Base-by-base conservation (phyloP, 495 filamentous ascomycete genomes). In the Pseudevernia furfuracea region DNA sequence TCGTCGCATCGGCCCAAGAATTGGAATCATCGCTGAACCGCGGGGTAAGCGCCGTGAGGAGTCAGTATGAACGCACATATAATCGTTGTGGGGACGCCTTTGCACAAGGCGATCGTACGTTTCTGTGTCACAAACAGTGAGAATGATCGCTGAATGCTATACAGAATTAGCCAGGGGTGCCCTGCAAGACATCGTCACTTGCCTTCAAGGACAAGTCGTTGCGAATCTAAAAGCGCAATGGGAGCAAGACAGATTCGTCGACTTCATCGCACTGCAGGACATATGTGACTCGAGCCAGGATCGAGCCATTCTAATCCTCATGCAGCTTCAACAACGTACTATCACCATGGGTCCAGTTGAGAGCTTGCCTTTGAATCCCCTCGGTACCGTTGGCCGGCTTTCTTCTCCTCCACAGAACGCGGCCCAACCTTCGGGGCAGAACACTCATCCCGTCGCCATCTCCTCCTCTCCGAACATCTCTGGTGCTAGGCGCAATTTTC, bases 181-280 rank as follows among this genome's bases (percentile, higher is more conserved):
- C 43, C 70, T 82, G 44, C 76, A 80, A 62, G 77, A 80, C 62
- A 77, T 81, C 43, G 75, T 77, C 25, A 75, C 79, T 36, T 67
- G 71, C 11, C 71, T 82, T 14, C 78, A 82, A 57, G 62, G 68
- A 11, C 73, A 76, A n/a, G 66, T 82, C 17, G 71, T 81, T 41
- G 69, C 72, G 30, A 75, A 77, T 32, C 74, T 82, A 9, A 74
- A 77, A 38, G 66, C 69, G 17, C 77, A 77, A 14, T 67, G 67
- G 43, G 69, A 76, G 25, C 72, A 78, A 43, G 71, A 73, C 38
- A 71, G 67, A 21, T 64, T 66, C 5, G 48, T 80, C 11, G 73
- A 82, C 61, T 72, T 77, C 9, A 63, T 70, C n/a, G 68, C 71
- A 17, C 68, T 82, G 41, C 73, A 78, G 43, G 67, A 69, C 36